Evolutionary conservation across 2,329 filamentous ascomycete species (phyloP).

Genomic region (Ceratocystis variospora): DNA sequence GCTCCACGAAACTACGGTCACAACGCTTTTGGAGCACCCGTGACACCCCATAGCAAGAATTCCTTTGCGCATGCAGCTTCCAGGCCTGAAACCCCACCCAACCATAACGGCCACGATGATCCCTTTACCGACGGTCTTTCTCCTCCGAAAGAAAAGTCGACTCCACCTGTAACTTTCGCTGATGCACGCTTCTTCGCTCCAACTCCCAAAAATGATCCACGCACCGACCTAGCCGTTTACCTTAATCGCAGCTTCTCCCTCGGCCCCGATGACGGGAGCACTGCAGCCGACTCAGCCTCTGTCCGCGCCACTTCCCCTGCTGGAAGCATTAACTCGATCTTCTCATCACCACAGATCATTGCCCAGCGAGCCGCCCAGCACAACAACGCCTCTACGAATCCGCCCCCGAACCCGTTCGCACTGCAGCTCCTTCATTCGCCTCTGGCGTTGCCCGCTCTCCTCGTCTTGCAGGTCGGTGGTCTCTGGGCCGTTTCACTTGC

Average conservation of each 20-base stretch:
- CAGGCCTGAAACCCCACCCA: neutral
- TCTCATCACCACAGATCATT: slow-evolving; percentile 15
- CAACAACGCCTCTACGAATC: neutral
- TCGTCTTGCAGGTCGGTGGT: slow-evolving; percentile 11
- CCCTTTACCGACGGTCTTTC: slow-evolving; percentile 1
- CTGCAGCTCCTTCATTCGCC: slow-evolving; percentile 17
- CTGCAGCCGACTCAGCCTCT: neutral
- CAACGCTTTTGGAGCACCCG: neutral
- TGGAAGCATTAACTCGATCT: slow-evolving; percentile 12
- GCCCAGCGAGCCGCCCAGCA: slow-evolving; percentile 13
- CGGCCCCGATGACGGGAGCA: slow-evolving; percentile 18
- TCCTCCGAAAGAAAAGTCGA: neutral
- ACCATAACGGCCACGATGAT: neutral
- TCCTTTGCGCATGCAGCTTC: neutral
- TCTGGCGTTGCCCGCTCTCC: slow-evolving; percentile 12
- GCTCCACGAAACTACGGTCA: neutral
- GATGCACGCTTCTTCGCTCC: slow-evolving; percentile 40
- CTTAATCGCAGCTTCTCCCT: slow-evolving; percentile 28
- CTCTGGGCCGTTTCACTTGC: slow-evolving; percentile 11
- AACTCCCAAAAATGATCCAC: slow-evolving; percentile 25
- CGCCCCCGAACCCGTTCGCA: slow-evolving; percentile 12
- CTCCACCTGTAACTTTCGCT: slow-evolving; percentile 31
- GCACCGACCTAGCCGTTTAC: slow-evolving; percentile 27
- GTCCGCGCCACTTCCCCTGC: slow-evolving; percentile 10
- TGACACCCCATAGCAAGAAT: neutral